Evolutionary conservation across 1,139 yeast genomes (phyloP).

Genomic region (Yamadazyma mexicana): DNA sequence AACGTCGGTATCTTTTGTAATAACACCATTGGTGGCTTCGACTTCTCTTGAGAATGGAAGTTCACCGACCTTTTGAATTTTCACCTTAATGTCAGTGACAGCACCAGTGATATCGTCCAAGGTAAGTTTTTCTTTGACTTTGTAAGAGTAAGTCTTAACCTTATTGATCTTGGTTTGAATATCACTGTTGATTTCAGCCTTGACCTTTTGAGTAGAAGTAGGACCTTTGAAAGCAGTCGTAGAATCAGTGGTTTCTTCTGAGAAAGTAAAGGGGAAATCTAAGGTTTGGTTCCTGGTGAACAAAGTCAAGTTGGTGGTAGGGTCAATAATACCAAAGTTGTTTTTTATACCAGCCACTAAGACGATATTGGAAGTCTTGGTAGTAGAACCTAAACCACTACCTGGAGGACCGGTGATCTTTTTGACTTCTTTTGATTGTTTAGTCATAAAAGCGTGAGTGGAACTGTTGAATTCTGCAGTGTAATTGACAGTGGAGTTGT

Average conservation of each 20-base stretch:
- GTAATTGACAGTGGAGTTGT: slow-evolving; percentile 12
- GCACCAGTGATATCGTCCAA: slow-evolving; percentile 18
- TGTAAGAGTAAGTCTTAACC: slow-evolving; percentile 9
- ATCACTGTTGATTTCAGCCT: slow-evolving; percentile 11
- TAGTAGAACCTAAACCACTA: slow-evolving; percentile 14
- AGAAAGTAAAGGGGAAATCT: slow-evolving; percentile 16
- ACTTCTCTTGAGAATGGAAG: slow-evolving; percentile 40
- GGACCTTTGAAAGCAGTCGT: slow-evolving; percentile 10
- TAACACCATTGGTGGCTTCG: slow-evolving; percentile 50
- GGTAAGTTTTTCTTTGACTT: slow-evolving; percentile 14
- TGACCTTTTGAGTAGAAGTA: slow-evolving; percentile 8
- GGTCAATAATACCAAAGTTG: slow-evolving; percentile 7
- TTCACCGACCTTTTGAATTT: slow-evolving; percentile 9
- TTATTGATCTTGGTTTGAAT: slow-evolving; percentile 14
- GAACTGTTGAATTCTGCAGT: slow-evolving; percentile 14
- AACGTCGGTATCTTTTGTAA: slow-evolving; percentile 12
- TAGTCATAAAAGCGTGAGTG: slow-evolving; percentile 14
- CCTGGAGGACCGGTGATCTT: slow-evolving; percentile 18
- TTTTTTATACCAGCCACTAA: slow-evolving; percentile 13
- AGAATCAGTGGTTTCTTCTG: slow-evolving; percentile 12
- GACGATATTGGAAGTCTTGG: slow-evolving; percentile 7
- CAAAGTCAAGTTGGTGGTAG: slow-evolving; percentile 8
- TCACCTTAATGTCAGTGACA: slow-evolving; percentile 14
- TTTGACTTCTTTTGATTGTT: slow-evolving; percentile 16
- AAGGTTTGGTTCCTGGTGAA: slow-evolving; percentile 10